Base-by-base conservation (phyloP, 2,329 filamentous ascomycete genomes). In the Fusarium miscanthi region DNA sequence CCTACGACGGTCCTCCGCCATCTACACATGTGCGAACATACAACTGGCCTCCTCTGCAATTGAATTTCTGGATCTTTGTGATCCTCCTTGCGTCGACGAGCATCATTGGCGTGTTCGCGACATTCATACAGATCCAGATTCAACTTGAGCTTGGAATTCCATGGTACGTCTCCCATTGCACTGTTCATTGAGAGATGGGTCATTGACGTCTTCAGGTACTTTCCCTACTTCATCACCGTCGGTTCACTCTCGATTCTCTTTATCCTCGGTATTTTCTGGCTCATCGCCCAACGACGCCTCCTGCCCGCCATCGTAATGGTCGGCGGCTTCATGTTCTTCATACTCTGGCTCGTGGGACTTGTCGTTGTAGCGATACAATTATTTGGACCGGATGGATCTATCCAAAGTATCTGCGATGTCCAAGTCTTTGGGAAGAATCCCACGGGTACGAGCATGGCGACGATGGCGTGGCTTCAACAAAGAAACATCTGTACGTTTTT, bases 41-140 rank as follows among this genome's bases (percentile, higher is more conserved):
- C 84, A 89, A 90, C 82, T 92, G 90, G 90, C 90, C 90, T 23
- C 88, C 89, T n/a, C 80, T 89, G 60, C 88, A 91, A 80, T 85
- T 92, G 65, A 91, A 91, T 77, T 81, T 92, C 56, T 92, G 90
- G 89, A 88, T 92, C 77, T 83, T 92, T 54, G 83, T 91, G 73
- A 91, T 92, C 87, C 82, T 92, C 16, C 83, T 89, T 8, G 86
- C 88, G 3, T 86, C 88, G 9, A 83, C 85, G 59, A 86, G 85
- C 59, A 87, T 91, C 68, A 84, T 92, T 43, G 90, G 90, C 58
- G 86, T 92, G 25, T 90, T 91, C 72, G 83, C 86, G 19, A 86
- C 83, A 25, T 91, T 92, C 70, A 84, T 91, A 65, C 82, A 86
- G 68, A 86, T 87, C 38, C 90, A 92, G 78, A 78, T 85, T 43